Percentiles rank a stretch among this genome's conserved stretches.
Conservation (phyloP, 768 basidiomycete species). For the Hypholoma sublateritium region DNA sequence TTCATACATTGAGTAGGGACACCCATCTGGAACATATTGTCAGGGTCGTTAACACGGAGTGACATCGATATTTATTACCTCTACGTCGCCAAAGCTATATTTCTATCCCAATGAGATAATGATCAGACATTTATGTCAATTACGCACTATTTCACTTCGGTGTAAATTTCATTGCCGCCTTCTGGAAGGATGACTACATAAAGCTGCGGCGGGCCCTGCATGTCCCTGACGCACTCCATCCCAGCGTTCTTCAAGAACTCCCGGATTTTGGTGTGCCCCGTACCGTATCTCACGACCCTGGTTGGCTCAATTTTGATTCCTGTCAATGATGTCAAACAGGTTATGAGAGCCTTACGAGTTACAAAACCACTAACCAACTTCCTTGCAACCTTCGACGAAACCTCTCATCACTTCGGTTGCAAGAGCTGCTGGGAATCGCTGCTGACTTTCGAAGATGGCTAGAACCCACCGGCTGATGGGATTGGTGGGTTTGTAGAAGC, state of each 20-base stretch:
- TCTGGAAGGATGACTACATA: slow-evolving; percentile 74
- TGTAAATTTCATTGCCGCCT: slow-evolving; percentile 74
- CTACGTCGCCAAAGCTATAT: slow-evolving; percentile 69
- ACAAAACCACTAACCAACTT: slow-evolving; percentile 47
- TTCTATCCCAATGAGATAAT: not conserved
- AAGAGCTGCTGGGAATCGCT: slow-evolving; percentile 49
- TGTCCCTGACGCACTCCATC: slow-evolving; percentile 38
- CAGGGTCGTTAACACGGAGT: not conserved
- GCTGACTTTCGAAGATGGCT: slow-evolving; percentile 62
- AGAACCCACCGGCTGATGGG: slow-evolving; percentile 60
- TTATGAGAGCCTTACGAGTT: not conserved
- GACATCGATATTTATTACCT: slow-evolving; percentile 14
- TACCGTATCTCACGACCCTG: slow-evolving; percentile 52
- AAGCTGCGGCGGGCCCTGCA: slow-evolving; percentile 48
- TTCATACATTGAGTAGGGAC: slow-evolving; percentile 82
- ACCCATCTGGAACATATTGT: slow-evolving; percentile 47
- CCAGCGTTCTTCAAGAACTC: slow-evolving; percentile 57
- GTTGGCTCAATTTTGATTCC: slow-evolving; percentile 57
- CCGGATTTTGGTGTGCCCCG: slow-evolving; percentile 54
- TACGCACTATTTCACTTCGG: slow-evolving; percentile 74
- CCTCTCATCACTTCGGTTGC: slow-evolving; percentile 57
- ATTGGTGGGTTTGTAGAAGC: slow-evolving; percentile 56
- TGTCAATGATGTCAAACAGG: slow-evolving; percentile 22
- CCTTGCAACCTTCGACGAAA: slow-evolving; percentile 44
- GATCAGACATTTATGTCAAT: not conserved